These are phyloP conservation scores for Kwoniella botswanensis DNA, from an alignment of 768 basidiomycete species.

Conservation along the genomic window DNA sequence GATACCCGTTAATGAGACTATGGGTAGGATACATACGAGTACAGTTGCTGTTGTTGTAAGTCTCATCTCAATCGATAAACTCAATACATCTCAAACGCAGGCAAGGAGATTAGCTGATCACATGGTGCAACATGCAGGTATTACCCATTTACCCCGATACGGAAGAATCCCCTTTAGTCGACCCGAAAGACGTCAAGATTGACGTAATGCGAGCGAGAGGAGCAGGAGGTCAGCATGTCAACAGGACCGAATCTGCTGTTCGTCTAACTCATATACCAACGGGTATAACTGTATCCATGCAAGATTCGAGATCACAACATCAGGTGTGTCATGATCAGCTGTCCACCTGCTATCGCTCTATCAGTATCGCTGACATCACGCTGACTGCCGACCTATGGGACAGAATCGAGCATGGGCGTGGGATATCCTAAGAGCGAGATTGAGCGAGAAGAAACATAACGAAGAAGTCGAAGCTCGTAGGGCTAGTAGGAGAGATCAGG, in stretches of 20 bases:
- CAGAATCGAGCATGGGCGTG: slow-evolving; percentile 90
- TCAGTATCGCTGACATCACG: too few species aligned
- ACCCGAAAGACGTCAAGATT: slow-evolving; percentile 76
- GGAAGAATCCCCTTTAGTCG: slow-evolving; percentile 74
- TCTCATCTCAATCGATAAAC: slow-evolving; percentile 25
- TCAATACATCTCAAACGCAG: neutral
- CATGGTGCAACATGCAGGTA: slow-evolving; percentile 64
- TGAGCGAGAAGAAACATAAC: slow-evolving; percentile 78
- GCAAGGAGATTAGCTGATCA: neutral
- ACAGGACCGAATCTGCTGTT: slow-evolving; percentile 97
- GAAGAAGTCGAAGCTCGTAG: slow-evolving; percentile 74
- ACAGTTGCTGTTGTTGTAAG: slow-evolving; percentile 83
- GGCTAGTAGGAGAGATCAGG: slow-evolving; percentile 71
- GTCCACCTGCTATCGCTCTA: too few species aligned
- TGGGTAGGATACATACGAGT: slow-evolving; percentile 88
- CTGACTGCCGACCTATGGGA: too few species aligned
- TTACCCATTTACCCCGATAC: slow-evolving; percentile 72
- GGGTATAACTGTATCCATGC: slow-evolving; percentile 95
- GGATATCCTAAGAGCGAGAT: slow-evolving; percentile 80
- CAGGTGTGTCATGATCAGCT: slow-evolving; percentile 64
- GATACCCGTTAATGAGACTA: slow-evolving; percentile 86
- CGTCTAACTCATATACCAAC: slow-evolving; percentile 90
- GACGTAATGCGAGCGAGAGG: slow-evolving; percentile 98
- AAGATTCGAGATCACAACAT: slow-evolving; percentile 95
- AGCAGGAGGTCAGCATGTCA: slow-evolving; percentile 98